phyloP scores from a whole-genome alignment of 768 basidiomycete genomes.

The Sarcodon sp. region DNA sequence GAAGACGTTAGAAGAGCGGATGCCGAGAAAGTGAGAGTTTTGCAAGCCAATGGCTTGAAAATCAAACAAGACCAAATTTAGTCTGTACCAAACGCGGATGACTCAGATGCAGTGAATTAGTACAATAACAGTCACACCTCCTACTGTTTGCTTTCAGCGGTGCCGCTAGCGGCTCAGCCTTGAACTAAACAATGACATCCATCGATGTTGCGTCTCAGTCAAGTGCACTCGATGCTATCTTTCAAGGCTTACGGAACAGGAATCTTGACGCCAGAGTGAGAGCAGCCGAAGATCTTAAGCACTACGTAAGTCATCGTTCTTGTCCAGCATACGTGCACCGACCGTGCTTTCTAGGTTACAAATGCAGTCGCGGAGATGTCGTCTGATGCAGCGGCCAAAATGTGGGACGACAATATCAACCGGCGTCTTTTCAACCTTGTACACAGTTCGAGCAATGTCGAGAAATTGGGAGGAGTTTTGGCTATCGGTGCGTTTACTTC shows the following conservation, averaged over 20 bases:
- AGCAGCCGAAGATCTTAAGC: conserved; percentile 59
- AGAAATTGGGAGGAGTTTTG: conserved; percentile 76
- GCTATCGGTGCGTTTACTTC: conserved; percentile 58
- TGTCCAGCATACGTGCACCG: conserved; percentile 1
- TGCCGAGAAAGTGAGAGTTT: too few species aligned
- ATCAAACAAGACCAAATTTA: neutral
- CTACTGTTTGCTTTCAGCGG: too few species aligned
- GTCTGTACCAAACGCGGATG: neutral
- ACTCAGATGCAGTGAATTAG: neutral
- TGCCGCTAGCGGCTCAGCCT: too few species aligned
- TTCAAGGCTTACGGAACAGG: conserved; percentile 51
- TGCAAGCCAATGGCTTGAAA: too few species aligned
- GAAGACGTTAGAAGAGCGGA: too few species aligned
- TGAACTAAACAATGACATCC: conserved; percentile 38
- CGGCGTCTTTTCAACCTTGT: conserved; percentile 69
- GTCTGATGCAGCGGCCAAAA: conserved; percentile 64
- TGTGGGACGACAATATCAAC: conserved; percentile 83
- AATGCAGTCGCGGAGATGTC: conserved; percentile 69
- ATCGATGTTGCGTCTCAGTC: conserved; percentile 40
- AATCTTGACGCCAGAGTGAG: conserved; percentile 51
- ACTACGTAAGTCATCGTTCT: conserved; percentile 41
- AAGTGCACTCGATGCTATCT: conserved; percentile 55
- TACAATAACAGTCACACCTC: too few species aligned
- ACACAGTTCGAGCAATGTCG: conserved; percentile 64
- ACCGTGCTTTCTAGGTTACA: conserved; percentile 37